Percentiles rank a stretch among this genome's conserved stretches.
phyloP scores from a whole-genome alignment of 139 green algal species.

The Edaphochlamys debaryana region DNA sequence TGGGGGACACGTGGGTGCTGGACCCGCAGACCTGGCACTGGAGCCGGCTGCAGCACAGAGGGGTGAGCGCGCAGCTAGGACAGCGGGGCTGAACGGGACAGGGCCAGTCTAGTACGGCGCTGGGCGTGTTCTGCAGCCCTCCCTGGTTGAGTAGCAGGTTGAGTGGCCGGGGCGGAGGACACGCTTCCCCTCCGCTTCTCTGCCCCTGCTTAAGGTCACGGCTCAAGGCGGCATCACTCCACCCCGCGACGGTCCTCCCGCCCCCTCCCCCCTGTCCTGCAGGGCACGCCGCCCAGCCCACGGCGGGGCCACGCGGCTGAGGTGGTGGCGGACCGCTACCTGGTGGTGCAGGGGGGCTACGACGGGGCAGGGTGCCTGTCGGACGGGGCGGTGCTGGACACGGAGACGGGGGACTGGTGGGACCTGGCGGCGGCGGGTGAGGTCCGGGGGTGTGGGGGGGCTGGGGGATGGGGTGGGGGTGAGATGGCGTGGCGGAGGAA shows the following conservation, averaged over 20 bases:
- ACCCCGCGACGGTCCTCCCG: neutral
- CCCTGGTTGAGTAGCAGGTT: too few species aligned
- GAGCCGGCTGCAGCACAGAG: conserved; percentile 10
- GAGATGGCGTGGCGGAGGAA: neutral
- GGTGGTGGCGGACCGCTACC: conserved; percentile 53
- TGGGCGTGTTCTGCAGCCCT: too few species aligned
- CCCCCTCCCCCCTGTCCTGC: neutral
- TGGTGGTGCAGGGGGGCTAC: conserved; percentile 67
- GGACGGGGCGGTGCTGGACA: conserved; percentile 57
- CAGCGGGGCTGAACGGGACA: too few species aligned
- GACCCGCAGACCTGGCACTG: conserved; percentile 60
- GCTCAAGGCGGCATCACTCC: too few species aligned
- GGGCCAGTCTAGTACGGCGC: too few species aligned
- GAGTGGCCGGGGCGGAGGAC: too few species aligned
- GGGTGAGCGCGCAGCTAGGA: too few species aligned
- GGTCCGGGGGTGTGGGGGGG: neutral
- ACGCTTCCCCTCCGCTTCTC: too few species aligned
- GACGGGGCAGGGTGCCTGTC: conserved; percentile 44
- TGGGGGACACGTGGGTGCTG: conserved; percentile 59
- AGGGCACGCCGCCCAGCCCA: conserved; percentile 38
- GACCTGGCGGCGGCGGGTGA: conserved; percentile 39
- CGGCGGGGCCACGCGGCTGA: conserved; percentile 48
- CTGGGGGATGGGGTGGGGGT: too few species aligned
- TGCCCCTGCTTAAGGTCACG: too few species aligned
- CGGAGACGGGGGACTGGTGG: conserved; percentile 41